phyloP scores from a whole-genome alignment of 768 basidiomycete species.

The Harrya chromipes region DNA sequence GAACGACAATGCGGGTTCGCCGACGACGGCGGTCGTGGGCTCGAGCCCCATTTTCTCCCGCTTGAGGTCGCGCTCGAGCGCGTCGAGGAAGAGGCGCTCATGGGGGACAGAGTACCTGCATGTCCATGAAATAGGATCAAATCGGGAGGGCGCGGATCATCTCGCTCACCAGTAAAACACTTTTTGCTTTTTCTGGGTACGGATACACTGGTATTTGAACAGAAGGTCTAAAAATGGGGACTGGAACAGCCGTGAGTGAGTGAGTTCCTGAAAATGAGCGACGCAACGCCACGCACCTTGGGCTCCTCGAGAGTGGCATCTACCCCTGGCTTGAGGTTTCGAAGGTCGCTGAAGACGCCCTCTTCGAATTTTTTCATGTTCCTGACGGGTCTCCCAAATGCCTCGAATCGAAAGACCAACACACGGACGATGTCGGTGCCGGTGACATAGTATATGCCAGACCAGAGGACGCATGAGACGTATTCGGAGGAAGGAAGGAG shows the following conservation, averaged over 20 bases:
- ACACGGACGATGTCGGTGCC: slow-evolving; percentile 97
- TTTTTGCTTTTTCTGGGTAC: slow-evolving; percentile 98
- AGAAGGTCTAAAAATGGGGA: slow-evolving; percentile 89
- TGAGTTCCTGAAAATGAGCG: not conserved
- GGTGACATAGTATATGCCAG: slow-evolving; percentile 88
- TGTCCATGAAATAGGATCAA: not conserved
- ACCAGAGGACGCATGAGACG: slow-evolving; percentile 91
- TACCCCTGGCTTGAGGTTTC: slow-evolving; percentile 90
- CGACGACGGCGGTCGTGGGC: slow-evolving; percentile 69
- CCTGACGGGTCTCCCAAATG: slow-evolving; percentile 84
- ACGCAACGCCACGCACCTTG: slow-evolving; percentile 55
- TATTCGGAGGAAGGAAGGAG: slow-evolving; percentile 83
- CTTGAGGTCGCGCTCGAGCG: slow-evolving; percentile 93
- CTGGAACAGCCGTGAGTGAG: slow-evolving; percentile 37
- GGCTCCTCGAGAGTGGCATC: slow-evolving; percentile 95
- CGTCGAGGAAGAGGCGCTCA: slow-evolving; percentile 94
- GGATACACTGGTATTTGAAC: slow-evolving; percentile 95
- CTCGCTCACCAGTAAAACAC: slow-evolving; percentile 90
- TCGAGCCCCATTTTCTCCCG: slow-evolving; percentile 89
- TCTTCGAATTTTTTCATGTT: slow-evolving; percentile 99
- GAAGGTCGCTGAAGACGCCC: slow-evolving; percentile 89
- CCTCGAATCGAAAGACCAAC: slow-evolving; percentile 91
- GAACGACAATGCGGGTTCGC: slow-evolving; percentile 88
- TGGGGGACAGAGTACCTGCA: slow-evolving; percentile 94
- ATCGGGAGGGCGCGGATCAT: not conserved